Evolutionary conservation across 2,329 filamentous ascomycete species (phyloP).

Genomic region (Macrophomina pseudophaseolina): DNA sequence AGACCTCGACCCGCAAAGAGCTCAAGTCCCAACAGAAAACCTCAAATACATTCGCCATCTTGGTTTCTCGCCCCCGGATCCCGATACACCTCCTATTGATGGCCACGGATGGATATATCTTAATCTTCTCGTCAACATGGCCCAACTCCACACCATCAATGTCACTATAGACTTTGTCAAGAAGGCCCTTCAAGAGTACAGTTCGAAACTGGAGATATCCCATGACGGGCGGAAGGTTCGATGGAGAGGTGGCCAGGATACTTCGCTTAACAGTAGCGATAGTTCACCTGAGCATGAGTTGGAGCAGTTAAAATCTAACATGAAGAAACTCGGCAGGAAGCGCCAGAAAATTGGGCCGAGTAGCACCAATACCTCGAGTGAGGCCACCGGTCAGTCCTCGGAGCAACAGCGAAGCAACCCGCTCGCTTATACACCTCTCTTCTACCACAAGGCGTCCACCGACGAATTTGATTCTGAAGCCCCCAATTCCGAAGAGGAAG

Average conservation of each 20-base stretch:
- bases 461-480: slow-evolving; percentile 30
- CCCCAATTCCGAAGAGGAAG: slow-evolving; percentile 35
- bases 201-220: slow-evolving; percentile 77
- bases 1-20: slow-evolving; percentile 79
- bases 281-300: slow-evolving; percentile 46
- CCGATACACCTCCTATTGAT: slow-evolving; percentile 43
- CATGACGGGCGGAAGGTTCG: slow-evolving; percentile 77
- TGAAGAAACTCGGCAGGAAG: slow-evolving; percentile 29
- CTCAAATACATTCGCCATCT: slow-evolving; percentile 79
- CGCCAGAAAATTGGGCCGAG: slow-evolving; percentile 32
- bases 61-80: slow-evolving; percentile 67
- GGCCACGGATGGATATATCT: slow-evolving; percentile 83
- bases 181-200: slow-evolving; percentile 71
- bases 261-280: slow-evolving; percentile 70
- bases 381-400: slow-evolving; percentile 30
- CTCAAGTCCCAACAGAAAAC: slow-evolving; percentile 76
- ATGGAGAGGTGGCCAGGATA: slow-evolving; percentile 73
- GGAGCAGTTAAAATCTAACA: neutral
- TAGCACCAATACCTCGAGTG: slow-evolving; percentile 32
- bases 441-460: slow-evolving; percentile 52
- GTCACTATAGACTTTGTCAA: slow-evolving; percentile 80
- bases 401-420: slow-evolving; percentile 31
- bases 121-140: slow-evolving; percentile 79
- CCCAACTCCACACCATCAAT: slow-evolving; percentile 83
- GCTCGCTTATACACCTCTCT: slow-evolving; percentile 54